phyloP scores from a whole-genome alignment of 371 early-diverging fungal species.

The Lichtheimia ornata region DNA sequence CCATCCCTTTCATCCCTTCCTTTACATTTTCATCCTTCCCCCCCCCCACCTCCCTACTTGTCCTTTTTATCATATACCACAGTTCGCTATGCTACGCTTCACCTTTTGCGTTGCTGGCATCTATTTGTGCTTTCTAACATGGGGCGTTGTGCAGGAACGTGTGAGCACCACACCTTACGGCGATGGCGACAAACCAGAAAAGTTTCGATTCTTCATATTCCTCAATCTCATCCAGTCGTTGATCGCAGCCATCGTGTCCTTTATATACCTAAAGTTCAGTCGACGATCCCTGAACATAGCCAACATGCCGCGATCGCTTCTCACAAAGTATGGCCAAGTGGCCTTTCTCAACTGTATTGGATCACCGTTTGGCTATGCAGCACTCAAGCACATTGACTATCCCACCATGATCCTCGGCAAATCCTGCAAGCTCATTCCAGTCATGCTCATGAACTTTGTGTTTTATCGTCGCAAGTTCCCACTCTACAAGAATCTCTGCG shows the following conservation, averaged over 20 bases:
- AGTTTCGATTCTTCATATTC: slow-evolving; percentile 88
- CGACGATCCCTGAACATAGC: slow-evolving; percentile 36
- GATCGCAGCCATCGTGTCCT: slow-evolving; percentile 77
- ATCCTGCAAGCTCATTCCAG: slow-evolving; percentile 97
- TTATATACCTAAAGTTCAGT: slow-evolving; percentile 64
- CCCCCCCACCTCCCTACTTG: no score
- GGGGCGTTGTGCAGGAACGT: slow-evolving; percentile 93
- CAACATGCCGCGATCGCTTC: slow-evolving; percentile 45
- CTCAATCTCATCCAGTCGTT: slow-evolving; percentile 85
- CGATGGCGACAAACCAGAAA: slow-evolving; percentile 50
- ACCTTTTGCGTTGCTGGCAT: slow-evolving; percentile 86
- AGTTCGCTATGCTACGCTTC: slow-evolving; percentile 58
- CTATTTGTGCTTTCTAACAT: slow-evolving; percentile 93
- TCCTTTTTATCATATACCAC: no score
- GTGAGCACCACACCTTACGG: slow-evolving; percentile 87
- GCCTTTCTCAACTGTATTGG: slow-evolving; percentile 77
- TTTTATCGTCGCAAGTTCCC: slow-evolving; percentile 88
- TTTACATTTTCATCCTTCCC: no score
- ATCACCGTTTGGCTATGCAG: slow-evolving; percentile 92
- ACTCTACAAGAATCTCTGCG: slow-evolving; percentile 81
- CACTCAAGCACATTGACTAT: slow-evolving; percentile 94
- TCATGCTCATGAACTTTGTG: slow-evolving; percentile 92
- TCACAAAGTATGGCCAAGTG: slow-evolving; percentile 70
- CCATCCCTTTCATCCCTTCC: no score
- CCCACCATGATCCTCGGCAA: slow-evolving; percentile 97